These are phyloP conservation scores for Acrodontium crateriforme DNA, from an alignment of 2,329 filamentous ascomycete species.

Conservation along the genomic window DNA sequence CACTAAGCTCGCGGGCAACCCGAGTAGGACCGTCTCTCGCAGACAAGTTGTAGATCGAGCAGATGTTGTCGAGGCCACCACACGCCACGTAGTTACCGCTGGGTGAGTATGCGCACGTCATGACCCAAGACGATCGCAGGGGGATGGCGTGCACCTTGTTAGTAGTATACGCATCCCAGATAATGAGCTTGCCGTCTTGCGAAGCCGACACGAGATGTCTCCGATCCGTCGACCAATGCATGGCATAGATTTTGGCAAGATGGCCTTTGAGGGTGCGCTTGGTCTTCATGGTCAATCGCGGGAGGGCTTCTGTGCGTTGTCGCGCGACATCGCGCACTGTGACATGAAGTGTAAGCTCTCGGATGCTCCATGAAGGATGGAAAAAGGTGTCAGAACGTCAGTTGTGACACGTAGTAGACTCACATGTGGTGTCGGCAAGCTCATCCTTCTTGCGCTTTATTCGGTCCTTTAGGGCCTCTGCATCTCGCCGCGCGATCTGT, in stretches of 20 bases:
- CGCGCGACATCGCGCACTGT: constrained; percentile 84
- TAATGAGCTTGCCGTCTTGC: constrained; percentile 98
- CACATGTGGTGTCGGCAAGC: constrained; percentile 92
- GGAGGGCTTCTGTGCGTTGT: constrained; percentile 82
- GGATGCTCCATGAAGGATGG: constrained; percentile 8
- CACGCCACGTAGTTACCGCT: constrained; percentile 98
- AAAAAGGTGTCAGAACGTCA: constrained; percentile 10
- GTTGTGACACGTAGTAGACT: constrained; percentile 28
- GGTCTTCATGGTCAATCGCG: constrained; percentile 92
- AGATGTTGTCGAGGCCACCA: constrained; percentile 97
- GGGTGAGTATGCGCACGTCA: constrained; percentile 98
- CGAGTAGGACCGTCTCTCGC: constrained; percentile 93
- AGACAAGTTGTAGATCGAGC: constrained; percentile 98
- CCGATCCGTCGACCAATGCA: constrained; percentile 99
- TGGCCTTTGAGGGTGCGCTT: constrained; percentile 95
- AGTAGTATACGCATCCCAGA: constrained; percentile 99
- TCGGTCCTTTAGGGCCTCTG: constrained; percentile 91
- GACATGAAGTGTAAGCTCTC: constrained; percentile 3
- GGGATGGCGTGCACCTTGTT: constrained; percentile 99
- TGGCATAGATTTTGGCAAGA: constrained; percentile 97
- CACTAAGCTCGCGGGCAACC: constrained; percentile 87
- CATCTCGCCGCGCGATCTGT: constrained; percentile 94
- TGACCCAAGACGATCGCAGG: constrained; percentile 95
- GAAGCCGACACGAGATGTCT: constrained; percentile 95
- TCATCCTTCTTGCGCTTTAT: constrained; percentile 99